Evolutionary conservation across 805 yeast genomes (phyloP).

Genomic region (Saturnispora ahearnii): DNA sequence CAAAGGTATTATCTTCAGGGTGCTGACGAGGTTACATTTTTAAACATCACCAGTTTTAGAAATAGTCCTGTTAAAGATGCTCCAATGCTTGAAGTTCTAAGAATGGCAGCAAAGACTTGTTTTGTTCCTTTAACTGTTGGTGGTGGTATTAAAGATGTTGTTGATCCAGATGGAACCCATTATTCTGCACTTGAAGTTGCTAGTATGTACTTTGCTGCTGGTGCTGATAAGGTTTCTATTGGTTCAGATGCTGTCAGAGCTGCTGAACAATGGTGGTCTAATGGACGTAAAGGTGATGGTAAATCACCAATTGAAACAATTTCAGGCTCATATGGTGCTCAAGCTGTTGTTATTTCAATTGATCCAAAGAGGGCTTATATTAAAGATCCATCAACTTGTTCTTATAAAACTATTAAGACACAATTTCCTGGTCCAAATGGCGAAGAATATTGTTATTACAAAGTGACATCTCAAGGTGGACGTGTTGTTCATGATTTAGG

Average conservation of each 20-base stretch:
- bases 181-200: slow-evolving; percentile 90
- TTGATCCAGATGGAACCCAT: slow-evolving; percentile 72
- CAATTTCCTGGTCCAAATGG: slow-evolving; percentile 74
- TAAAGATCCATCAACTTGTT: slow-evolving; percentile 46
- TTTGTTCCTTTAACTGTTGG: slow-evolving; percentile 98
- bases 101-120: slow-evolving; percentile 74
- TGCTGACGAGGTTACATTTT: slow-evolving; percentile 93
- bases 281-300: slow-evolving; percentile 55
- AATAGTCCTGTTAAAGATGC: slow-evolving; percentile 87
- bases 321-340: slow-evolving; percentile 85
- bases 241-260: slow-evolving; percentile 96
- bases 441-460: slow-evolving; percentile 84
- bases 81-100: slow-evolving; percentile 90
- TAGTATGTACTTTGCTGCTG: slow-evolving; percentile 82
- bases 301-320: slow-evolving; percentile 87
- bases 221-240: slow-evolving; percentile 96
- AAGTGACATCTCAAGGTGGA: slow-evolving; percentile 95
- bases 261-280: slow-evolving; percentile 70
- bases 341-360: slow-evolving; percentile 97
- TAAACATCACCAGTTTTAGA: slow-evolving; percentile 92
- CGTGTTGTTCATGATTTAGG: slow-evolving; percentile 83
- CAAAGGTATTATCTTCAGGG: slow-evolving; percentile 87
- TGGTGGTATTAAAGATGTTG: slow-evolving; percentile 90
- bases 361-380: slow-evolving; percentile 90
- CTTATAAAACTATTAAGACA: slow-evolving; percentile 58